A percentile compares a stretch with the other conserved stretches of the same genome.
phyloP scores from a whole-genome alignment of 805 yeast genomes.

The Lachancea sp. region DNA sequence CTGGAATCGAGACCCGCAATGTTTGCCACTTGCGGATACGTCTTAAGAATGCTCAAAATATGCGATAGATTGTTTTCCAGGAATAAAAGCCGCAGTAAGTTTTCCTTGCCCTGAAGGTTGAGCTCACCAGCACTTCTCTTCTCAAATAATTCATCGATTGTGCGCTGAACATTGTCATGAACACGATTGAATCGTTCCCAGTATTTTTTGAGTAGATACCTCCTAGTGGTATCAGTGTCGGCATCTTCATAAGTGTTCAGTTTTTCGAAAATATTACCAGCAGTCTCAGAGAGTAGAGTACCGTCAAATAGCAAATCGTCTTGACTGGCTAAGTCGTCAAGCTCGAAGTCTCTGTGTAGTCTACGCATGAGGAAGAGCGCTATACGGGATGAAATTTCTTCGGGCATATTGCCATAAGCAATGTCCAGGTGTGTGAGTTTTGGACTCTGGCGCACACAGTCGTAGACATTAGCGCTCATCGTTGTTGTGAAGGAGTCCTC shows the following conservation, averaged over 20 bases:
- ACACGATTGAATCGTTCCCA: constrained; percentile 37
- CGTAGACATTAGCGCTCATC: constrained; percentile 58
- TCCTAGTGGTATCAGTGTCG: constrained; percentile 35
- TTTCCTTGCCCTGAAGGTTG: constrained; percentile 66
- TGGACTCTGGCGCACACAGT: constrained; percentile 59
- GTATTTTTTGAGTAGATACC: constrained; percentile 35
- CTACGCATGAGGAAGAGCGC: constrained; percentile 79
- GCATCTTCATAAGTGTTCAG: constrained; percentile 28
- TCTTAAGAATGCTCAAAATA: constrained; percentile 35
- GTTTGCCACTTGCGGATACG: constrained; percentile 21
- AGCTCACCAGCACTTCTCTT: constrained; percentile 50
- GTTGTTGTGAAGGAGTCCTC: constrained; percentile 43
- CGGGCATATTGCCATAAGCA: constrained; percentile 56
- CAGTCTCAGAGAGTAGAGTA: constrained; percentile 63
- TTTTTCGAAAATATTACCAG: constrained; percentile 53
- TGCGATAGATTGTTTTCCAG: constrained; percentile 65
- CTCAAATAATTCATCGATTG: constrained; percentile 51
- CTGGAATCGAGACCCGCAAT: constrained; percentile 9
- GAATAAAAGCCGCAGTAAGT: constrained; percentile 58
- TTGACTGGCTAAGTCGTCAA: constrained; percentile 32
- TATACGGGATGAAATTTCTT: constrained; percentile 57
- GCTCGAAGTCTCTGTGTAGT: constrained; percentile 33
- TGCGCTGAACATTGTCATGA: constrained; percentile 37
- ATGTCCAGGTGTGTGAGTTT: constrained; percentile 64
- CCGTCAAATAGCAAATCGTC: constrained; percentile 75